Conservation (phyloP, 23 red algal genomes). For the Gracilaria domingensis region DNA sequence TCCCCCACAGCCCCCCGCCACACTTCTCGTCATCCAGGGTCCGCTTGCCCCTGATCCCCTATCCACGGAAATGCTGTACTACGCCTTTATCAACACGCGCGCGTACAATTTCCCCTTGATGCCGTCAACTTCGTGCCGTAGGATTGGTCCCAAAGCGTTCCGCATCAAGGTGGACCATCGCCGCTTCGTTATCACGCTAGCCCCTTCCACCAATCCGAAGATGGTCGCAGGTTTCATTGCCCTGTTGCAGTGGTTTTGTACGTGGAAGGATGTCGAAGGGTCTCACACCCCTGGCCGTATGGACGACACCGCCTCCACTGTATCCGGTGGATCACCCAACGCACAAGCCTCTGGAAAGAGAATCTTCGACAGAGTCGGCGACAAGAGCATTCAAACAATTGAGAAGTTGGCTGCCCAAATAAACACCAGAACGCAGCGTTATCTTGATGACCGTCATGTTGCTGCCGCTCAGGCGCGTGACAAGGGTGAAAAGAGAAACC, state of each 20-base stretch:
- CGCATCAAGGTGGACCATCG: constrained; percentile 32
- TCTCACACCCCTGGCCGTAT: neutral
- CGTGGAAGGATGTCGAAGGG: constrained; percentile 27
- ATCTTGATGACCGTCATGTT: neutral
- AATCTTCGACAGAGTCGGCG: constrained; percentile 33
- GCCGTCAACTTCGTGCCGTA: constrained; percentile 7
- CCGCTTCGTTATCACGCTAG: constrained; percentile 30
- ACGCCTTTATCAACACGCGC: constrained; percentile 64
- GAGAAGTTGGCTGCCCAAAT: constrained; percentile 4
- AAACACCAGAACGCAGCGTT: constrained; percentile 33
- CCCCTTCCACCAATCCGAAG: neutral
- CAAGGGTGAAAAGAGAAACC: neutral
- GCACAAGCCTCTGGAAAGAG: neutral
- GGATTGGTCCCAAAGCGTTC: constrained; percentile 15
- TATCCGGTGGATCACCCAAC: neutral
- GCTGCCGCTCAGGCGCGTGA: neutral
- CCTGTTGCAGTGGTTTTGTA: constrained; percentile 61
- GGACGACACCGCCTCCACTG: neutral
- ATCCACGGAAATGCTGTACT: constrained; percentile 26
- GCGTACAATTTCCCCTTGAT: constrained; percentile 55
- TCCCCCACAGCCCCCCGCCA: constrained; percentile 11
- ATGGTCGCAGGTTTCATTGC: constrained; percentile 17
- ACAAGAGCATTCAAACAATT: constrained; percentile 42
- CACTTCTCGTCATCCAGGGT: constrained; percentile 46
- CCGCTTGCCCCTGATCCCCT: constrained; percentile 10